Conservation (phyloP, 306 rosid species). For the Purshia tridentata region DNA sequence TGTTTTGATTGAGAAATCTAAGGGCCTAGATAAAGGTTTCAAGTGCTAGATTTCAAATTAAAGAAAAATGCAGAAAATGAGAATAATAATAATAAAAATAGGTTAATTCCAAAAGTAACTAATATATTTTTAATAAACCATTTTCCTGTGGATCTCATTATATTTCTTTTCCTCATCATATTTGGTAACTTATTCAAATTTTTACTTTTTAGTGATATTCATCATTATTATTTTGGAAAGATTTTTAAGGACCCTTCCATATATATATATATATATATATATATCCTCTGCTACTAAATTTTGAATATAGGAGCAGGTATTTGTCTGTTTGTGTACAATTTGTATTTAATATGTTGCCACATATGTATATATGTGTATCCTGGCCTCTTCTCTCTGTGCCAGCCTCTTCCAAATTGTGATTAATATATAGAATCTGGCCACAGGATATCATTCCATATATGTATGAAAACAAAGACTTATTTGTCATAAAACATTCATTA, state of each 20-base stretch:
- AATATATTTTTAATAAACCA: too few species aligned
- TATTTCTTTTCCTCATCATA: neutral
- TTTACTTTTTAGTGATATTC: too few species aligned
- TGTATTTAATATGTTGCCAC: neutral
- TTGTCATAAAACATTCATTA: neutral
- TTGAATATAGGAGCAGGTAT: neutral
- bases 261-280: too few species aligned
- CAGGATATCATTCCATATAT: conserved; percentile 17
- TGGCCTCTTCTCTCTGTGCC: too few species aligned
- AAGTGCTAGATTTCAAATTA: conserved; percentile 6
- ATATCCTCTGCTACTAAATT: conserved; percentile 1
- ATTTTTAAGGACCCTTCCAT: too few species aligned
- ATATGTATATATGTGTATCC: too few species aligned
- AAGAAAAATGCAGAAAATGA: neutral
- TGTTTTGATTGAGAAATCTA: conserved; percentile 17
- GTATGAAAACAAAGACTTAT: conserved; percentile 3
- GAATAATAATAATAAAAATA: neutral
- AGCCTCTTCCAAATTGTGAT: too few species aligned
- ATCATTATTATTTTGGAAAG: too few species aligned
- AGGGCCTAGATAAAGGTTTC: neutral
- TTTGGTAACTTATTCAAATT: neutral
- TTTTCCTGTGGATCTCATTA: neutral
- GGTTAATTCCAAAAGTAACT: neutral
- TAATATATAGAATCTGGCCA: conserved; percentile 1
- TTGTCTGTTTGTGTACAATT: neutral